phyloP scores from a whole-genome alignment of 2,329 filamentous ascomycete genomes.

The Fusarium beomiforme region DNA sequence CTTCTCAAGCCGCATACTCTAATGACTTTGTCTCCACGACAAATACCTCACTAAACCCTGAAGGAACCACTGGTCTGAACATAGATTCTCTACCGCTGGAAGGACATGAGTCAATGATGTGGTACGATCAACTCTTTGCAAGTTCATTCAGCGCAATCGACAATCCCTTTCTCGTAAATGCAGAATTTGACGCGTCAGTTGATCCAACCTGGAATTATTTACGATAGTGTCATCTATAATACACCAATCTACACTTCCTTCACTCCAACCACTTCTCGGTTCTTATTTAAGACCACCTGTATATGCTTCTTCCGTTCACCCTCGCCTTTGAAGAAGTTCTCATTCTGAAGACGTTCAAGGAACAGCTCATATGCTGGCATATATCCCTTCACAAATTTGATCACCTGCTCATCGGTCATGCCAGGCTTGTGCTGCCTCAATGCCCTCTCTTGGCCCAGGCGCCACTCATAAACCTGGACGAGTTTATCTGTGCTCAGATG shows the following conservation, averaged over 20 bases:
- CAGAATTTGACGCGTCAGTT: conserved; percentile 47
- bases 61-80: neutral
- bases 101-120: conserved; percentile 49
- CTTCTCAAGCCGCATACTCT: neutral
- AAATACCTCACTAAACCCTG: neutral
- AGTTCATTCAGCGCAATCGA: conserved; percentile 49
- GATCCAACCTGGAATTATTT: conserved; percentile 48
- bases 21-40: neutral
- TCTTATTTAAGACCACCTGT: conserved; percentile 5
- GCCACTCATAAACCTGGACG: conserved; percentile 39
- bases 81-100: conserved; percentile 35
- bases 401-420: conserved; percentile 39
- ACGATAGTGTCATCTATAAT: conserved; percentile 7
- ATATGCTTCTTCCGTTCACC: conserved; percentile 20
- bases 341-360: conserved; percentile 25
- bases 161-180: conserved; percentile 47
- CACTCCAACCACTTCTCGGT: conserved; percentile 17
- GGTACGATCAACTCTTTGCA: conserved; percentile 49
- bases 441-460: conserved; percentile 32
- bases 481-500: conserved; percentile 39
- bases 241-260: conserved; percentile 13
- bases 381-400: conserved; percentile 39
- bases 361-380: conserved; percentile 42
- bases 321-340: conserved; percentile 24
- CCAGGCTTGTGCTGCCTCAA: conserved; percentile 31